phyloP scores from a whole-genome alignment of 164 flowering plant genomes.

The Aristolochia fimbriata region DNA sequence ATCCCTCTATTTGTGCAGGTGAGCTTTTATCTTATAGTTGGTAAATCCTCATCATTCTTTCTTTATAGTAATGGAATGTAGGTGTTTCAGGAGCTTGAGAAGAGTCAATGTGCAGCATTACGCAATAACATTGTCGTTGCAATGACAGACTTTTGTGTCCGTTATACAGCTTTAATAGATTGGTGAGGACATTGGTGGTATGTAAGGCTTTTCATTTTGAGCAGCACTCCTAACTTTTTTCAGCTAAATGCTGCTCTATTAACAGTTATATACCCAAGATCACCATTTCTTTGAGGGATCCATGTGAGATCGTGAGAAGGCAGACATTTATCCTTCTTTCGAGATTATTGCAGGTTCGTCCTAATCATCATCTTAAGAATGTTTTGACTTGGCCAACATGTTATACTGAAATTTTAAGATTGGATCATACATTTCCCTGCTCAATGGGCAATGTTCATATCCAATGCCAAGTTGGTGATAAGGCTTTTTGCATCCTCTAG shows the following conservation, averaged over 20 bases:
- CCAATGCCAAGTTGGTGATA: no score
- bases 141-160: conserved; percentile 95
- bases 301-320: conserved; percentile 94
- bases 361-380: not conserved
- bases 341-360: conserved; percentile 71
- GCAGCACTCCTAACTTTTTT: no score
- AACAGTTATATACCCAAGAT: conserved; percentile 85
- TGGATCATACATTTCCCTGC: not conserved
- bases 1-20: conserved; percentile 97
- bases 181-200: conserved; percentile 39
- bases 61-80: not conserved
- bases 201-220: no score
- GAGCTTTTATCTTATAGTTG: not conserved
- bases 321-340: conserved; percentile 90
- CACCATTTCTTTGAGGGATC: conserved; percentile 83
- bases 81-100: conserved; percentile 75
- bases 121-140: conserved; percentile 78
- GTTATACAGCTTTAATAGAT: conserved; percentile 87
- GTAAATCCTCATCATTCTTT: not conserved
- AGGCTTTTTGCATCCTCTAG: no score
- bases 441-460: no score
- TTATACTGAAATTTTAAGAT: not conserved
- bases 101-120: conserved; percentile 71
- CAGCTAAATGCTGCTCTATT: not conserved
- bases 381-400: not conserved